These are phyloP conservation scores for Cordyceps fumosorosea DNA, from an alignment of 2,329 filamentous ascomycete species.

Conservation along the genomic window DNA sequence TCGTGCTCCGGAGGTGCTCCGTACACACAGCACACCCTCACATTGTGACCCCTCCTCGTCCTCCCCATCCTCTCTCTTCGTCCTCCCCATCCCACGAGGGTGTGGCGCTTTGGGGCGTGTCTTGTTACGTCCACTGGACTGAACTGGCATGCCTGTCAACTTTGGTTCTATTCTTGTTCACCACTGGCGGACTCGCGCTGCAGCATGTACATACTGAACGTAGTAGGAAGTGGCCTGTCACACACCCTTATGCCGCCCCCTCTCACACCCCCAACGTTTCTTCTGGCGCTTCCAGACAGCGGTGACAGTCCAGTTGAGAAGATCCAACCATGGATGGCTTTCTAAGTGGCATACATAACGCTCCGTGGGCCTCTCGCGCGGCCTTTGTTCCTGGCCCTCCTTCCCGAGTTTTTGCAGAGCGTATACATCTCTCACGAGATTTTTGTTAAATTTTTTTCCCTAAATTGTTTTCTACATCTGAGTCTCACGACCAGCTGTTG, in stretches of 20 bases:
- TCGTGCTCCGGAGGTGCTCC: background rate
- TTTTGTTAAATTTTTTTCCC: slow-evolving; percentile 15
- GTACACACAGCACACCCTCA: background rate
- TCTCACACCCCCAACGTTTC: slow-evolving; percentile 3
- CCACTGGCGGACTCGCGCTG: background rate
- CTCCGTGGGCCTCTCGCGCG: slow-evolving; percentile 4
- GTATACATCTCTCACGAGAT: slow-evolving; percentile 13
- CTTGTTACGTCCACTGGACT: background rate
- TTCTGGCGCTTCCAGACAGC: slow-evolving; percentile 6
- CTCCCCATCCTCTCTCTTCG: background rate
- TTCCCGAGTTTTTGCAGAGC: slow-evolving; percentile 12
- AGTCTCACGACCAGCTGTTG: slow-evolving; percentile 18
- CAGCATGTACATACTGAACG: background rate
- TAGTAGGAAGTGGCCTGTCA: background rate
- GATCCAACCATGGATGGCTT: background rate
- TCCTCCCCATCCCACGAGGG: background rate
- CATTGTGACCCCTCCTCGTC: background rate
- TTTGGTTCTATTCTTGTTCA: slow-evolving; percentile 9
- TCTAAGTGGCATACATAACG: slow-evolving; percentile 5
- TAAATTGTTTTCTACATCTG: slow-evolving; percentile 1
- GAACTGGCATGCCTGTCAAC: background rate
- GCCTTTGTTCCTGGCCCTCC: slow-evolving; percentile 9
- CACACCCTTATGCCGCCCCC: background rate
- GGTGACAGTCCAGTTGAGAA: background rate
- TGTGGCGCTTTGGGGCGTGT: background rate